A percentile compares a stretch with the other conserved stretches of the same genome.
phyloP scores from a whole-genome alignment of 192 early-diverging fungal genomes.

The Pilobolus umbonatus region DNA sequence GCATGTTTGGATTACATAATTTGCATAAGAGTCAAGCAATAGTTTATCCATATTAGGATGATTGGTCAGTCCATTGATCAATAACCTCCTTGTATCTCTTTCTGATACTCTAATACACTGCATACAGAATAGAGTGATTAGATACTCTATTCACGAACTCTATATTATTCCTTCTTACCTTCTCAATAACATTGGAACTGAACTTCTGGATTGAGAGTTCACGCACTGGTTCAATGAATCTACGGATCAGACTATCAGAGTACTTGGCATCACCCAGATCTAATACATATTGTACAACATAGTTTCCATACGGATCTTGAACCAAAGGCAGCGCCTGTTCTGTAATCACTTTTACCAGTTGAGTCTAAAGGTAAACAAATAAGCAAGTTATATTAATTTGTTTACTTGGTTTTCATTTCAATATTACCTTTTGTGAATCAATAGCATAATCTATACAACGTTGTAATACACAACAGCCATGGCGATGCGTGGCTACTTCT shows the following conservation, averaged over 20 bases:
- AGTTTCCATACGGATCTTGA: constrained; percentile 90
- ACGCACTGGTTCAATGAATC: constrained; percentile 74
- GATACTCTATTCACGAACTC: not conserved
- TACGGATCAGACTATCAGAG: constrained; percentile 64
- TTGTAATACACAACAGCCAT: constrained; percentile 90
- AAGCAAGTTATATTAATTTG: not conserved
- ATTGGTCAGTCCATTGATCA: constrained; percentile 76
- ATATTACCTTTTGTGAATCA: constrained; percentile 52
- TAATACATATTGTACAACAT: constrained; percentile 89
- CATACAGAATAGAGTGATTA: not conserved
- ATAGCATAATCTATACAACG: constrained; percentile 85
- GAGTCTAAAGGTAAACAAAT: constrained; percentile 20
- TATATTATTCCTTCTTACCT: constrained; percentile 42
- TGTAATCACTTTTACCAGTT: constrained; percentile 75
- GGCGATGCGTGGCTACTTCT: constrained; percentile 85
- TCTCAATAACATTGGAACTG: constrained; percentile 90
- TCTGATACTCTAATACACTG: constrained; percentile 80
- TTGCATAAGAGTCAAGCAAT: constrained; percentile 81
- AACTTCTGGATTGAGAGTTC: constrained; percentile 84
- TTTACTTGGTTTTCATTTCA: constrained; percentile 4
- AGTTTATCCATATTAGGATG: constrained; percentile 71
- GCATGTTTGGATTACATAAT: constrained; percentile 89
- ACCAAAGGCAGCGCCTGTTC: constrained; percentile 69
- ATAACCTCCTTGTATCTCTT: constrained; percentile 55
- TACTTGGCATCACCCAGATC: constrained; percentile 67